Percentiles rank a stretch among this genome's conserved stretches.
Evolutionary conservation across 768 basidiomycete species (phyloP).

Genomic region (Neoboletus magnificus): DNA sequence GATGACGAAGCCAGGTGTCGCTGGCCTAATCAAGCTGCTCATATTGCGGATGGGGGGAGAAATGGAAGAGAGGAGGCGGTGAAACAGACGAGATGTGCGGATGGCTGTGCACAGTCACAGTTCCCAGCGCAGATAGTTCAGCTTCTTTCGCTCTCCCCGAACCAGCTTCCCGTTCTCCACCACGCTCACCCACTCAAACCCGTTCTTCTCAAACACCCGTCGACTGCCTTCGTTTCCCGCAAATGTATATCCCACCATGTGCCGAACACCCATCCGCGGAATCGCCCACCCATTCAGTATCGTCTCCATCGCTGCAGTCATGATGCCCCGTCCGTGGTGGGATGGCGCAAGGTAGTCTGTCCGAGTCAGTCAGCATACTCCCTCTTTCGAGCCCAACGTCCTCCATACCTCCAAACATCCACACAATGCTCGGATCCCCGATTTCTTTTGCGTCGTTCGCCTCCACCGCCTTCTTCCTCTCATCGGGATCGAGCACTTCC

Average conservation of each 20-base stretch:
- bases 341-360: slow-evolving; percentile 60
- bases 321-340: slow-evolving; percentile 68
- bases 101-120: slow-evolving; percentile 15
- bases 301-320: slow-evolving; percentile 59
- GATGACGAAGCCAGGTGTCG: slow-evolving; percentile 85
- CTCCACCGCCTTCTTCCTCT: slow-evolving; percentile 33
- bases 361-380: not conserved
- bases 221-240: slow-evolving; percentile 57
- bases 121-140: slow-evolving; percentile 38
- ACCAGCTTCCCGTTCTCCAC: slow-evolving; percentile 38
- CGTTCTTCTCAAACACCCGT: slow-evolving; percentile 66
- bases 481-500: slow-evolving; percentile 35
- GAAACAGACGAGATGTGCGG: not conserved
- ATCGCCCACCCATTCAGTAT: slow-evolving; percentile 59
- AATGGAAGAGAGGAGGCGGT: not conserved
- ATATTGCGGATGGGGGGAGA: slow-evolving; percentile 32
- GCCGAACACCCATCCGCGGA: slow-evolving; percentile 57
- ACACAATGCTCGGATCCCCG: slow-evolving; percentile 57
- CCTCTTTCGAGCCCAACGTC: not conserved
- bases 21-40: slow-evolving; percentile 69
- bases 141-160: slow-evolving; percentile 35
- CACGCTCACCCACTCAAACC: slow-evolving; percentile 43
- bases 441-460: slow-evolving; percentile 40
- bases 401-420: slow-evolving; percentile 57
- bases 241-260: slow-evolving; percentile 44